Evolutionary conservation across 441 rosid species (phyloP).

Genomic region (Bruguiera hainesii): DNA sequence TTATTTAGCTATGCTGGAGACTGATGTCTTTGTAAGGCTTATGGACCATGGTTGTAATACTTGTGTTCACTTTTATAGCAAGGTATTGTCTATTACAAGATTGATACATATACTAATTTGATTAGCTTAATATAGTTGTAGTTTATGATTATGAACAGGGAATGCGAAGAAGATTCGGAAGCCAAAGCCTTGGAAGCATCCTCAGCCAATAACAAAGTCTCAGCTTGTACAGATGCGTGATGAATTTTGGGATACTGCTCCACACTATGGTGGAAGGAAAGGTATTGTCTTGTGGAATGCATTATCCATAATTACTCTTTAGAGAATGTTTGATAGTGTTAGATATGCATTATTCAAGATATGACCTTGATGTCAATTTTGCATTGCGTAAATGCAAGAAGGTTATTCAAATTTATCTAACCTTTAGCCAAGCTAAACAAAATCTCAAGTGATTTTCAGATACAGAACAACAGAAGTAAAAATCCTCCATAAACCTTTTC

Average conservation of each 20-base stretch:
- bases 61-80: neutral
- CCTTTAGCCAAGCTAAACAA: neutral
- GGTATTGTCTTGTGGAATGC: slow-evolving; percentile 38
- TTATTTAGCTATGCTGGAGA: neutral
- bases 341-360: neutral
- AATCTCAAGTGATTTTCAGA: neutral
- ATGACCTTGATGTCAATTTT: neutral
- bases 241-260: slow-evolving; percentile 98
- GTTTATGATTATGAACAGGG: slow-evolving; percentile 34
- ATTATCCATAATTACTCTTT: neutral
- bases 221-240: slow-evolving; percentile 77
- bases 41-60: neutral
- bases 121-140: slow-evolving; percentile 1
- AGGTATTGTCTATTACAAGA: neutral
- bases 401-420: neutral
- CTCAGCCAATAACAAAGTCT: slow-evolving; percentile 72
- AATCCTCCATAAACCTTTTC: neutral
- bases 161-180: slow-evolving; percentile 62
- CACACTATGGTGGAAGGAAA: slow-evolving; percentile 88
- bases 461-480: neutral
- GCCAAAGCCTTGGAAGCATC: slow-evolving; percentile 88
- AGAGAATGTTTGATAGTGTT: neutral
- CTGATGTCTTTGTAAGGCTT: neutral
- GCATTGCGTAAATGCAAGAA: neutral
- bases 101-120: neutral